A percentile compares a stretch with the other conserved stretches of the same genome.
Evolutionary conservation across 192 early-diverging fungal species (phyloP).

Genomic region (Backusella westeae): DNA sequence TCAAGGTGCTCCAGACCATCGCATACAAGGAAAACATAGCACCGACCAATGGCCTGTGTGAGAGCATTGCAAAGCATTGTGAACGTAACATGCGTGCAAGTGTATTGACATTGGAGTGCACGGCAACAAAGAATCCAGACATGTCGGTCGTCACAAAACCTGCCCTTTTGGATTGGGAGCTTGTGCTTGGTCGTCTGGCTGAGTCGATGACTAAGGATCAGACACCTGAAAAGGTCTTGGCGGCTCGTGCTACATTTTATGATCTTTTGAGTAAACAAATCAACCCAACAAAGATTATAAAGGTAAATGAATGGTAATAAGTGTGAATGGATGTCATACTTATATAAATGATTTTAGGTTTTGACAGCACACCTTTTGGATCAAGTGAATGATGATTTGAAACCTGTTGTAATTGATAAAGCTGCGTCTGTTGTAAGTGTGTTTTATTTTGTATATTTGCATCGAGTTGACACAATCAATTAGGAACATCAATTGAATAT

Average conservation of each 20-base stretch:
- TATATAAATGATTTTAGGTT: slow-evolving; percentile 34
- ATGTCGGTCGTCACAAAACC: slow-evolving; percentile 54
- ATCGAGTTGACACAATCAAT: not conserved
- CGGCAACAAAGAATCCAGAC: slow-evolving; percentile 56
- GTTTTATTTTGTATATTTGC: not conserved
- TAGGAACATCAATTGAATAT: slow-evolving; percentile 81
- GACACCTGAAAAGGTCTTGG: slow-evolving; percentile 67
- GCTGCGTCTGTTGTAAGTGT: slow-evolving; percentile 75
- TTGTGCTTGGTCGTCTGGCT: slow-evolving; percentile 69
- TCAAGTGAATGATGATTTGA: slow-evolving; percentile 65
- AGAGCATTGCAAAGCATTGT: slow-evolving; percentile 63
- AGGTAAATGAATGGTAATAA: slow-evolving; percentile 37
- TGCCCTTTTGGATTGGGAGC: slow-evolving; percentile 86
- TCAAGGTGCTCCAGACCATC: slow-evolving; percentile 64
- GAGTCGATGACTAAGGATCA: slow-evolving; percentile 71
- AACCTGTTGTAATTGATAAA: slow-evolving; percentile 61
- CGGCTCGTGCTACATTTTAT: slow-evolving; percentile 76
- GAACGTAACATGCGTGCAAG: slow-evolving; percentile 86
- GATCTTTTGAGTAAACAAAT: slow-evolving; percentile 91
- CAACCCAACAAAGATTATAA: slow-evolving; percentile 76
- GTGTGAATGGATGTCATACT: too few species aligned
- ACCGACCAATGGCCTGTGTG: slow-evolving; percentile 61
- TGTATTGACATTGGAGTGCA: slow-evolving; percentile 88
- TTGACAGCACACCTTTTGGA: slow-evolving; percentile 72
- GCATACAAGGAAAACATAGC: slow-evolving; percentile 78